Evolutionary conservation across 2,329 filamentous ascomycete genomes (phyloP).

Genomic region (Triangularia setosa): DNA sequence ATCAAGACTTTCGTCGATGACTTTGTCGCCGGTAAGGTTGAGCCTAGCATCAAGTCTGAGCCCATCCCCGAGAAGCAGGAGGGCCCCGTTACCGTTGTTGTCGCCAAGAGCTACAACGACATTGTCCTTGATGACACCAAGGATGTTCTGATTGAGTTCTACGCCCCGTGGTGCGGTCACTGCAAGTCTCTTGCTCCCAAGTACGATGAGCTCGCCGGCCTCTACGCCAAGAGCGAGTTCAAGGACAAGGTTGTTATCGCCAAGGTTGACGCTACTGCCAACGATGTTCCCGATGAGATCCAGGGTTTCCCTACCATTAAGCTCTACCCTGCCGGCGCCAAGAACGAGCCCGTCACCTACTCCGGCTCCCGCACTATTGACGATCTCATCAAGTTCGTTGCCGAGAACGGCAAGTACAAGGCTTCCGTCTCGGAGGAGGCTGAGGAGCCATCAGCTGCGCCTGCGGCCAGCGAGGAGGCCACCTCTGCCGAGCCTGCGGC

Average conservation of each 20-base stretch:
- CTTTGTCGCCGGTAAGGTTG: conserved; percentile 80
- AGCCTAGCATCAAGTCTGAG: conserved; percentile 98
- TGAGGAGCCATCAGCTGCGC: conserved; percentile 47
- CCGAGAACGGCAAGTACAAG: conserved; percentile 91
- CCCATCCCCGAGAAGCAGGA: conserved; percentile 92
- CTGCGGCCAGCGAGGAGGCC: conserved; percentile 48
- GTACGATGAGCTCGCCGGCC: conserved; percentile 84
- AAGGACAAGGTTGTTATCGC: conserved; percentile 85
- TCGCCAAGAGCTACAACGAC: conserved; percentile 90
- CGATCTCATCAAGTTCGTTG: conserved; percentile 87
- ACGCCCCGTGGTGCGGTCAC: conserved; percentile 98
- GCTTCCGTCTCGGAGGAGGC: conserved; percentile 60
- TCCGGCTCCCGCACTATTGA: conserved; percentile 81
- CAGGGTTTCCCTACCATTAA: conserved; percentile 99
- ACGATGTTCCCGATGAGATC: conserved; percentile 96
- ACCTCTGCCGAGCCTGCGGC: conserved; percentile 32
- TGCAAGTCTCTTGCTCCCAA: conserved; percentile 97
- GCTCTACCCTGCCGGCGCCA: conserved; percentile 87
- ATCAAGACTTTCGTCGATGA: conserved; percentile 82
- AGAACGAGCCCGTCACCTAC: conserved; percentile 83
- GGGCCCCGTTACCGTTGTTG: conserved; percentile 79
- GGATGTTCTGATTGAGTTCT: conserved; percentile 97
- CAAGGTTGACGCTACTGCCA: conserved; percentile 94
- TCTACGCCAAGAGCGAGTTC: conserved; percentile 74
- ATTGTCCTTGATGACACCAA: conserved; percentile 90